Conservation (phyloP, 306 rosid genomes). For the Fagus crenata region DNA sequence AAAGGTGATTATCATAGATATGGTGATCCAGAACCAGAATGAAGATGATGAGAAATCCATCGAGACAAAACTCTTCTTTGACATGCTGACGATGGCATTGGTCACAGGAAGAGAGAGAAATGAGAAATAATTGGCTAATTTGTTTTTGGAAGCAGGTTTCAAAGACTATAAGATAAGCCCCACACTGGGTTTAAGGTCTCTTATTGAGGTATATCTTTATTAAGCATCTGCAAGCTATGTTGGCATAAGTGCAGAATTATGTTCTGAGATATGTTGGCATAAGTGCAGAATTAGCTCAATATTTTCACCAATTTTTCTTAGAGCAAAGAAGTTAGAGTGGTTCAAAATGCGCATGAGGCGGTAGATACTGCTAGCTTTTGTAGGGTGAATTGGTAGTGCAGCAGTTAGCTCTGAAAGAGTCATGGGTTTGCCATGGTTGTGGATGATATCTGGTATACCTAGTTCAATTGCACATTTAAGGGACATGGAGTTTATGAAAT, state of each 20-base stretch:
- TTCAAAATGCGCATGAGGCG: conserved; percentile 34
- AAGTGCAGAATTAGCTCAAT: neutral
- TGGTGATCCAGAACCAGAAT: conserved; percentile 2
- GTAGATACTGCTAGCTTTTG: conserved; percentile 13
- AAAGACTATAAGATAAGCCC: conserved; percentile 19
- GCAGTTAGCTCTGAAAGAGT: conserved; percentile 19
- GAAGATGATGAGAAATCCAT: conserved; percentile 10
- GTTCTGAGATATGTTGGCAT: too few relatives aligned
- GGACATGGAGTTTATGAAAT: conserved; percentile 25
- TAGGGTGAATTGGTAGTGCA: conserved; percentile 21
- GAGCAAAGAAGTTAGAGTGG: conserved; percentile 27
- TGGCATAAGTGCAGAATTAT: too few relatives aligned
- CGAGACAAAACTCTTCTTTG: conserved; percentile 26
- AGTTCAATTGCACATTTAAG: conserved; percentile 36
- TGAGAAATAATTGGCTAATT: conserved; percentile 21
- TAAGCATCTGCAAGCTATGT: too few relatives aligned
- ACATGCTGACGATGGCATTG: conserved; percentile 25
- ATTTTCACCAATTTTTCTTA: neutral
- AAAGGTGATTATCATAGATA: conserved; percentile 33
- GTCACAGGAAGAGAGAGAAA: conserved; percentile 26
- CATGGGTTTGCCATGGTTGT: conserved; percentile 33
- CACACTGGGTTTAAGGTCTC: conserved; percentile 19
- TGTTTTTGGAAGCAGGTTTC: conserved; percentile 24
- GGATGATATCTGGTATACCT: conserved; percentile 1
- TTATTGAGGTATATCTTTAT: conserved; percentile 29